phyloP scores from a whole-genome alignment of 768 basidiomycete species.

The Kwoniella mangroviensis region DNA sequence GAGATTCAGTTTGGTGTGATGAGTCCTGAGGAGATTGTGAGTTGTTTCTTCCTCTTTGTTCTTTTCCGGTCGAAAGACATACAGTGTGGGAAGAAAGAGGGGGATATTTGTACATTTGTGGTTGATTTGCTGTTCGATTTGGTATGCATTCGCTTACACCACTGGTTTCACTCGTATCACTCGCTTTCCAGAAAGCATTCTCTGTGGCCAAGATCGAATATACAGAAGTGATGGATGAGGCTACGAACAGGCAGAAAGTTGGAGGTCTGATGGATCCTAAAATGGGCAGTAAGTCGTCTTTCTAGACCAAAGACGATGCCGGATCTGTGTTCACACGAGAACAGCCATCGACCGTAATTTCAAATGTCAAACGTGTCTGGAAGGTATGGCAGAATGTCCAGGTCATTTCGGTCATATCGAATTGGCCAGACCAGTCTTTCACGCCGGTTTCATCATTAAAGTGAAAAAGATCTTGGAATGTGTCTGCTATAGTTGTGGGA shows the following conservation, averaged over 20 bases:
- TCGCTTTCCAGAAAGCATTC: conserved; percentile 81
- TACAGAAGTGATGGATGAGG: conserved; percentile 98
- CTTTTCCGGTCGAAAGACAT: not conserved
- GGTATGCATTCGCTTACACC: conserved; percentile 17
- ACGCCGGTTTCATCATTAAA: conserved; percentile 94
- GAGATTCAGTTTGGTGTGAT: conserved; percentile 99
- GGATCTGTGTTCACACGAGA: conserved; percentile 22
- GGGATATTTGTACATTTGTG: conserved; percentile 3
- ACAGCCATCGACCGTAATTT: conserved; percentile 61
- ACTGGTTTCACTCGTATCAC: not conserved
- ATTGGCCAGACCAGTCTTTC: conserved; percentile 93
- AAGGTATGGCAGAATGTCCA: conserved; percentile 99
- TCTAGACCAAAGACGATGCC: conserved; percentile 4
- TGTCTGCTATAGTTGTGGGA: conserved; percentile 98
- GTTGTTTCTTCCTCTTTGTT: conserved; percentile 54
- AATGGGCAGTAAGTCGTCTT: conserved; percentile 71
- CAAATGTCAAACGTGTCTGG: conserved; percentile 99
- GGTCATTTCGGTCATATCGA: conserved; percentile 99
- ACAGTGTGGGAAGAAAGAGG: not conserved
- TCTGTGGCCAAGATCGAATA: conserved; percentile 98
- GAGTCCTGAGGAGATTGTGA: conserved; percentile 96
- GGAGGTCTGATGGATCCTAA: conserved; percentile 97
- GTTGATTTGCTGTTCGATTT: not conserved
- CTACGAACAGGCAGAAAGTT: conserved; percentile 82
- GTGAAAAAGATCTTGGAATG: conserved; percentile 99